phyloP scores from a whole-genome alignment of 1,284 basidiomycete species.

The Sanguinoderma infundibulare region DNA sequence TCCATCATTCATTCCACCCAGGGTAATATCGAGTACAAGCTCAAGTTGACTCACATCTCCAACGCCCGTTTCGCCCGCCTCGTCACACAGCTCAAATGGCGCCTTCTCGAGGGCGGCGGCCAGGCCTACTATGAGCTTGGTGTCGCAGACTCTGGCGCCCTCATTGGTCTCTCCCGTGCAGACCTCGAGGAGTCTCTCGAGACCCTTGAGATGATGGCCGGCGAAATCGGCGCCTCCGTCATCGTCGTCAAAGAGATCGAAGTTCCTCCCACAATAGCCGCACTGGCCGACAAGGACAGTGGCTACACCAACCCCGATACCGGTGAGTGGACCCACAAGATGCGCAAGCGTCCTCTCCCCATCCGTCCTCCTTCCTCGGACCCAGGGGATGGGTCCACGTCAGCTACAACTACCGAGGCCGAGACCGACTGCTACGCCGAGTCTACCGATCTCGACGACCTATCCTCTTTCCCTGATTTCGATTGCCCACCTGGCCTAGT shows the following conservation, averaged over 20 bases:
- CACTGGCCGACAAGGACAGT: conserved; percentile 40
- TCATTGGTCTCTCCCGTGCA: conserved; percentile 76
- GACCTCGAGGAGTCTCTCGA: conserved; percentile 83
- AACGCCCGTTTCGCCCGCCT: conserved; percentile 77
- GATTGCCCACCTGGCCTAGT: conserved; percentile 19
- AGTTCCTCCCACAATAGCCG: conserved; percentile 56
- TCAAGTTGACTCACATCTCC: conserved; percentile 75
- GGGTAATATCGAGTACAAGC: conserved; percentile 88
- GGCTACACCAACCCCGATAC: conserved; percentile 36
- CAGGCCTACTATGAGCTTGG: conserved; percentile 94
- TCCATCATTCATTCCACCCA: conserved; percentile 29
- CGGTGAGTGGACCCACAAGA: conserved; percentile 38
- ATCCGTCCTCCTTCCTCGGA: background rate
- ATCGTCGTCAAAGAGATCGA: conserved; percentile 88
- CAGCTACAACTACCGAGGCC: conserved; percentile 40
- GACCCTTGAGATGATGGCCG: conserved; percentile 91
- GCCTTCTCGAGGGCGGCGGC: conserved; percentile 88
- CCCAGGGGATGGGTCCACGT: conserved; percentile 25
- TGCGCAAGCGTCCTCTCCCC: conserved; percentile 24
- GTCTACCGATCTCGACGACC: conserved; percentile 41
- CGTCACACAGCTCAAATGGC: conserved; percentile 94
- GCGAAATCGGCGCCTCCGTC: conserved; percentile 88
- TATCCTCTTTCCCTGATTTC: conserved; percentile 14
- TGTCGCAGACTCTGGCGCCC: conserved; percentile 83
- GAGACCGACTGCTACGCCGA: conserved; percentile 36